Conservation (phyloP, 2,329 filamentous ascomycete species). For the Penicillium sp. region DNA sequence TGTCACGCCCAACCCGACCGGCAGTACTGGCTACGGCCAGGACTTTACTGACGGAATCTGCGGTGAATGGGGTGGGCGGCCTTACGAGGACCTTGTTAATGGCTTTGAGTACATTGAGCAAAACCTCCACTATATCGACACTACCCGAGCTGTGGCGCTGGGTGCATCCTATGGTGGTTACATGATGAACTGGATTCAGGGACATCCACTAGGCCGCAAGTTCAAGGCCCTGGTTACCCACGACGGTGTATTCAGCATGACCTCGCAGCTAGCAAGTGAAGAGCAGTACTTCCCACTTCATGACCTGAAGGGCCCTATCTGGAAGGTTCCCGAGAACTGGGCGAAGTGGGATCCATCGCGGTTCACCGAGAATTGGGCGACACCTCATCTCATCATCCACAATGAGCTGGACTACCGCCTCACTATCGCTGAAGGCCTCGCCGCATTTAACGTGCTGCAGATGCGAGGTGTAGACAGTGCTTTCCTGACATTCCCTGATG, state of each 20-base stretch:
- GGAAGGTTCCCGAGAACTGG: conserved; percentile 60
- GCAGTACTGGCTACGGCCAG: conserved; percentile 64
- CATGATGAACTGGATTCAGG: conserved; percentile 66
- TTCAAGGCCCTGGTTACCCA: conserved; percentile 65
- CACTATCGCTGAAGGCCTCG: conserved; percentile 81
- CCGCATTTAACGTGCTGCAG: conserved; percentile 86
- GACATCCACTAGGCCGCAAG: conserved; percentile 59
- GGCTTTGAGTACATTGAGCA: conserved; percentile 60
- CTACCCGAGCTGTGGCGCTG: conserved; percentile 58
- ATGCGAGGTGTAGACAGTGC: conserved; percentile 75
- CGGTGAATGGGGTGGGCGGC: conserved; percentile 60
- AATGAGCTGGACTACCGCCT: conserved; percentile 88
- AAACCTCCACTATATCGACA: conserved; percentile 60
- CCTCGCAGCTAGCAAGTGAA: conserved; percentile 53
- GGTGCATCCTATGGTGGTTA: conserved; percentile 66
- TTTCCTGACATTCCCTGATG: conserved; percentile 80
- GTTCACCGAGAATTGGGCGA: conserved; percentile 73
- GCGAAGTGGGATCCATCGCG: conserved; percentile 63
- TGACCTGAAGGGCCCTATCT: conserved; percentile 58
- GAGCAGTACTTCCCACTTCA: conserved; percentile 63
- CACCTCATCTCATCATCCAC: conserved; percentile 88
- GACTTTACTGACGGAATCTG: conserved; percentile 59
- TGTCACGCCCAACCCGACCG: conserved; percentile 65
- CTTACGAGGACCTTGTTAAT: conserved; percentile 62
- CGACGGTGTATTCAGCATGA: conserved; percentile 56